These are phyloP conservation scores for Sclerotinia glacialis DNA, from an alignment of 2,329 filamentous ascomycete genomes.

Conservation along the genomic window DNA sequence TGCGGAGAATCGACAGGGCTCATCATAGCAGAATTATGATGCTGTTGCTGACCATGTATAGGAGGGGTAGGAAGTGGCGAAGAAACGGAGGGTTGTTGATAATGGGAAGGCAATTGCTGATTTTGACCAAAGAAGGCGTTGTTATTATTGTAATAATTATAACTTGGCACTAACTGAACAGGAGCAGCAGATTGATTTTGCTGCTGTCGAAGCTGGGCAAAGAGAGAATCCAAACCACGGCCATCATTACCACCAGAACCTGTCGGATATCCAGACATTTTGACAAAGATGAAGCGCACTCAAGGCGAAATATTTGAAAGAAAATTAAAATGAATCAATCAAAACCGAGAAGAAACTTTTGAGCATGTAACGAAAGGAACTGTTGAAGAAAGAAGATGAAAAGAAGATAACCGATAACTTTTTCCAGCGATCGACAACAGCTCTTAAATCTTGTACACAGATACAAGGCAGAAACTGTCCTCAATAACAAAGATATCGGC, in stretches of 20 bases:
- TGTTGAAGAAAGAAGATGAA: slow-evolving; percentile 21
- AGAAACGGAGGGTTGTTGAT: slow-evolving; percentile 56
- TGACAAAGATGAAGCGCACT: slow-evolving; percentile 35
- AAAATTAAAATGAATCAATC: slow-evolving; percentile 31
- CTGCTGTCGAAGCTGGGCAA: slow-evolving; percentile 39
- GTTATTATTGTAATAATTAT: slow-evolving; percentile 35
- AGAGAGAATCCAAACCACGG: slow-evolving; percentile 37
- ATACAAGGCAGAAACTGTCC: slow-evolving; percentile 20
- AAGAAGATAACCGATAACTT: slow-evolving; percentile 7
- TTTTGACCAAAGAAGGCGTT: slow-evolving; percentile 36
- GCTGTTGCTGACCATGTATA: slow-evolving; percentile 51
- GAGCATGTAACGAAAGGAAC: slow-evolving; percentile 20
- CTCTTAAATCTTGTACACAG: slow-evolving; percentile 22
- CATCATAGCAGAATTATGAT: slow-evolving; percentile 56
- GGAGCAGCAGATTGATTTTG: slow-evolving; percentile 30
- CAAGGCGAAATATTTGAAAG: slow-evolving; percentile 34
- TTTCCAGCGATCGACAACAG: slow-evolving; percentile 19
- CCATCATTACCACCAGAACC: slow-evolving; percentile 32
- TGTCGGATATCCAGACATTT: slow-evolving; percentile 40
- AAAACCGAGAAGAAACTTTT: slow-evolving; percentile 29
- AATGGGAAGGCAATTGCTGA: slow-evolving; percentile 39
- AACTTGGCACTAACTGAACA: slow-evolving; percentile 35
- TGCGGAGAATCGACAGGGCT: slow-evolving; percentile 50
- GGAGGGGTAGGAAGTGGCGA: slow-evolving; percentile 58
- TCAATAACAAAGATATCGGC: slow-evolving; percentile 9